These are phyloP conservation scores for Aspergillus cavernicola DNA, from an alignment of 495 filamentous ascomycete species.

Conservation along the genomic window DNA sequence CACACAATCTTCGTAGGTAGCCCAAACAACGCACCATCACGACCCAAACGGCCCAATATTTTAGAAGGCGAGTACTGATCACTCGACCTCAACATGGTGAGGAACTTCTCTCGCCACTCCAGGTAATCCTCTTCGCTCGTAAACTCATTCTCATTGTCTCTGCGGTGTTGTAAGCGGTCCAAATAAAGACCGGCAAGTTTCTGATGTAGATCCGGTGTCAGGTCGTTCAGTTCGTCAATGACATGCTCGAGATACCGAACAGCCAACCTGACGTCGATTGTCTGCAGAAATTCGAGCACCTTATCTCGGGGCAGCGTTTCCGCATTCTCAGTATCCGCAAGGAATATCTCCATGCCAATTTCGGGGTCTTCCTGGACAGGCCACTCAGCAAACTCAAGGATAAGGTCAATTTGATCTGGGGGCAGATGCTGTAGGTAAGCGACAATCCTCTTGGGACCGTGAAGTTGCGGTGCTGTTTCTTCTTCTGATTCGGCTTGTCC, in stretches of 20 bases:
- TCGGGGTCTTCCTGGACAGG: slow-evolving; percentile 67
- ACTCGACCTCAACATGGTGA: slow-evolving; percentile 72
- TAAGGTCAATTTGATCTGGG: slow-evolving; percentile 82
- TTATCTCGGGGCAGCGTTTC: slow-evolving; percentile 76
- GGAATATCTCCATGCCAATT: slow-evolving; percentile 91
- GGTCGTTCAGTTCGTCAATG: slow-evolving; percentile 80
- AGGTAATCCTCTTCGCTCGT: slow-evolving; percentile 48
- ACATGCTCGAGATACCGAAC: slow-evolving; percentile 88
- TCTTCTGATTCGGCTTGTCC: slow-evolving; percentile 63
- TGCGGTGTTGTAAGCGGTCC: slow-evolving; percentile 50
- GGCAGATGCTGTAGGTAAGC: slow-evolving; percentile 87
- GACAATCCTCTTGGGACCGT: slow-evolving; percentile 79
- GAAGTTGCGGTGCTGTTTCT: slow-evolving; percentile 55
- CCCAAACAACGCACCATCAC: slow-evolving; percentile 58
- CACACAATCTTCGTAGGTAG: not conserved
- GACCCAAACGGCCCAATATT: slow-evolving; percentile 69
- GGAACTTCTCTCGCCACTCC: slow-evolving; percentile 59
- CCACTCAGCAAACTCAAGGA: slow-evolving; percentile 90
- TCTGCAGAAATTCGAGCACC: slow-evolving; percentile 70
- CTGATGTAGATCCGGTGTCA: slow-evolving; percentile 83
- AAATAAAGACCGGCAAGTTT: slow-evolving; percentile 74
- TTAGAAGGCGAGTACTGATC: slow-evolving; percentile 74
- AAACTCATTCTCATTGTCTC: slow-evolving; percentile 31
- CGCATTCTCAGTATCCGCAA: slow-evolving; percentile 91
- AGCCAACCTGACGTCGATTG: slow-evolving; percentile 65